A percentile compares a stretch with the other conserved stretches of the same genome.
These are phyloP conservation scores for Podila minutissima DNA, from an alignment of 192 early-diverging fungal genomes.

Conservation along the genomic window DNA sequence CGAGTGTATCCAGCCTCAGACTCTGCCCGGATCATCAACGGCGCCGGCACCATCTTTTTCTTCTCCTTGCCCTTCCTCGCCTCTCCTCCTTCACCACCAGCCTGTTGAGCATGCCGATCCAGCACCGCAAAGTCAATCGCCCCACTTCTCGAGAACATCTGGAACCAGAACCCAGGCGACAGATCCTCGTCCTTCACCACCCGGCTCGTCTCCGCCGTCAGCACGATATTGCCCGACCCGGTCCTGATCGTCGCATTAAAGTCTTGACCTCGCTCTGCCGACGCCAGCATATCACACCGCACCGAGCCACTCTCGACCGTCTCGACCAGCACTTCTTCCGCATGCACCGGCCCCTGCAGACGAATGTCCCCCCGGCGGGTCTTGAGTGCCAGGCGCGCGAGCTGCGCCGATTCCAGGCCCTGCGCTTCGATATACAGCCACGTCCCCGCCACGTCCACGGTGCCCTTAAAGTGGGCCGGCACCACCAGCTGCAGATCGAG, in stretches of 20 bases:
- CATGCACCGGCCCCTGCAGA: background rate
- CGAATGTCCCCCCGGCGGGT: background rate
- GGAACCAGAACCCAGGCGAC: background rate
- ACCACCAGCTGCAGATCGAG: conserved; percentile 4
- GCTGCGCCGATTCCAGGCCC: background rate
- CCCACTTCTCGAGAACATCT: background rate
- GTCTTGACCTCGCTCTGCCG: background rate
- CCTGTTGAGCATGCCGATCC: background rate
- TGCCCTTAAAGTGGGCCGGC: background rate
- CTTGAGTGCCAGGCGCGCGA: background rate
- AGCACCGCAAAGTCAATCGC: background rate
- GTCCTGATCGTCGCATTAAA: background rate
- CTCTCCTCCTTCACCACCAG: background rate
- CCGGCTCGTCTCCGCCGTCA: background rate
- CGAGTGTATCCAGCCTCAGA: background rate
- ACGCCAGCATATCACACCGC: background rate
- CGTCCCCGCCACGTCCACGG: background rate
- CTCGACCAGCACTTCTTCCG: background rate
- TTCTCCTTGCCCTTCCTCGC: background rate
- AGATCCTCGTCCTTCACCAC: background rate
- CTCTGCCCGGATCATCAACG: background rate
- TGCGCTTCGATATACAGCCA: background rate
- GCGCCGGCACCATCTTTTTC: background rate
- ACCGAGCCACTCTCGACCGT: background rate
- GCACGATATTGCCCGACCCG: background rate